phyloP scores from a whole-genome alignment of 2,329 filamentous ascomycete genomes.

The Diaporthe sp. region DNA sequence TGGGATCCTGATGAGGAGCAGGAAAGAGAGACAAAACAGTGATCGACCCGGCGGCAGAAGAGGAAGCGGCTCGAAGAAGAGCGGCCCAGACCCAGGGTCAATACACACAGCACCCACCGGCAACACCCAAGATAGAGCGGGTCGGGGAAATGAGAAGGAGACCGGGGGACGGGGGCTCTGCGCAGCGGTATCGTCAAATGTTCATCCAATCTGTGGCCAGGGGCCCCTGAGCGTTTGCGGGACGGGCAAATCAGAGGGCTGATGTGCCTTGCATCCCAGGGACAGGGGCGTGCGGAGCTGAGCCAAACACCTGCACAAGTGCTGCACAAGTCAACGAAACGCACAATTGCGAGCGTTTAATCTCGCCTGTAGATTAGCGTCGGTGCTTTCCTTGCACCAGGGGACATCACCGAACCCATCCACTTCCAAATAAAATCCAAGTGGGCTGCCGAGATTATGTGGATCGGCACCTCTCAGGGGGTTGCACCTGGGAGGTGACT shows the following conservation, averaged over 20 bases:
- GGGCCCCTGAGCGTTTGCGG: conserved; percentile 31
- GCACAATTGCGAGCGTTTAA: conserved; percentile 30
- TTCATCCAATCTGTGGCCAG: conserved; percentile 29
- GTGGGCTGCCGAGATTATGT: conserved; percentile 35
- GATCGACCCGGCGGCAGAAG: conserved; percentile 33
- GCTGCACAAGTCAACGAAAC: conserved; percentile 31
- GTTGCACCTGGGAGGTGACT: conserved; percentile 7
- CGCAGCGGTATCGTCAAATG: conserved; percentile 31
- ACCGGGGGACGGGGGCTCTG: conserved; percentile 30
- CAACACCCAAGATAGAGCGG: conserved; percentile 24
- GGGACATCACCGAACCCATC: conserved; percentile 30
- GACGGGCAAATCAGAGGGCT: conserved; percentile 33
- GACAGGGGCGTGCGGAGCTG: conserved; percentile 30
- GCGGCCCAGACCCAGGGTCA: conserved; percentile 25
- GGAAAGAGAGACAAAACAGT: conserved; percentile 32
- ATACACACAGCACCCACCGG: conserved; percentile 26
- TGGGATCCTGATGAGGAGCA: conserved; percentile 33
- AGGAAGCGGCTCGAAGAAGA: conserved; percentile 32
- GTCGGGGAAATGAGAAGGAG: conserved; percentile 36
- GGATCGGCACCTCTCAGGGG: conserved; percentile 28
- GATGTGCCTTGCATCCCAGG: conserved; percentile 32
- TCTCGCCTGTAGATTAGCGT: conserved; percentile 34
- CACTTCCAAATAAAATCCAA: conserved; percentile 35
- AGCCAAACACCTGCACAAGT: conserved; percentile 30
- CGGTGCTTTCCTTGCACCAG: conserved; percentile 29